phyloP scores from a whole-genome alignment of 176 grass and related monocot genomes.

The Typha latifolia region DNA sequence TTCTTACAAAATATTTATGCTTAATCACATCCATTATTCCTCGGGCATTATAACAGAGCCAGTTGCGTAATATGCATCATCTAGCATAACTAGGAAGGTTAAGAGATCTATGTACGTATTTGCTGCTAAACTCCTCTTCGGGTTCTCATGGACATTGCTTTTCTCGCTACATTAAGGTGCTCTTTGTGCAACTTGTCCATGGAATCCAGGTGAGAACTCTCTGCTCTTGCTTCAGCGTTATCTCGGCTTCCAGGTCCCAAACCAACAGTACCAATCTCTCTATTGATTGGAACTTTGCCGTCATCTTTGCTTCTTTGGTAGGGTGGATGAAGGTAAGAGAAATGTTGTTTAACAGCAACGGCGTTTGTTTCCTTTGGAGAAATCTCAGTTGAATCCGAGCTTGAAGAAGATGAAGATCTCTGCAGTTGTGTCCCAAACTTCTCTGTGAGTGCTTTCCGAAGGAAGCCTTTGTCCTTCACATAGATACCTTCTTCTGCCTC shows the following conservation, averaged over 20 bases:
- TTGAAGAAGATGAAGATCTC: neutral
- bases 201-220: neutral
- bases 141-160: conserved; percentile 2
- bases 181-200: neutral
- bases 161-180: neutral
- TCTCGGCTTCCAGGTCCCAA: no score
- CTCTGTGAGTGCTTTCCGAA: neutral
- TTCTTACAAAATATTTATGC: no score
- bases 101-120: neutral
- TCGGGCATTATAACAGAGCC: neutral
- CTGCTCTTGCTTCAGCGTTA: no score
- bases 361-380: neutral
- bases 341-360: neutral
- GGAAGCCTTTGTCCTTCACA: neutral
- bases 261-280: neutral
- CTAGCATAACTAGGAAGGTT: neutral
- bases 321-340: conserved; percentile 1
- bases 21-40: no score
- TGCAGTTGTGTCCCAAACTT: neutral
- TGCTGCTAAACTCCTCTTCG: conserved; percentile 12
- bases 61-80: neutral
- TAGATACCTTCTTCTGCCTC: neutral
- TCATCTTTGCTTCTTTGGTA: neutral
- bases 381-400: neutral
- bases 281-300: neutral